Conservation (phyloP, 2,329 filamentous ascomycete genomes). For the Amauroascus verrucosus region DNA sequence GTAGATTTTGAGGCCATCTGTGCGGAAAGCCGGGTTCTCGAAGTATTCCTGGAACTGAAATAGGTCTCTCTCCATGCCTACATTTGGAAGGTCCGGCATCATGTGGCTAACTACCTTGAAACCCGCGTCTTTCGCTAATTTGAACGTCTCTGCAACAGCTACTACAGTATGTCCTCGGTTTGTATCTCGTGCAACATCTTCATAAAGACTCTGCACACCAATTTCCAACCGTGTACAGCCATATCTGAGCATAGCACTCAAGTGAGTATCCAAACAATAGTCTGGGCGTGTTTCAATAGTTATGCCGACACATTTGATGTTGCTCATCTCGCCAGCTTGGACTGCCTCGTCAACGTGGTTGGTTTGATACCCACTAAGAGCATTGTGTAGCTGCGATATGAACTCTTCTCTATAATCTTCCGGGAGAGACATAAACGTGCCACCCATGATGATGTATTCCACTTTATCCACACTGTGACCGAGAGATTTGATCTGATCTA, state of each 20-base stretch:
- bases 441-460: conserved; percentile 99
- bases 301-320: conserved; percentile 94
- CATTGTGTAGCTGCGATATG: conserved; percentile 92
- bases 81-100: conserved; percentile 98
- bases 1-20: conserved; percentile 95
- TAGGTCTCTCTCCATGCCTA: conserved; percentile 94
- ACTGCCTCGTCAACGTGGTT: conserved; percentile 93
- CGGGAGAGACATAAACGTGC: conserved; percentile 94
- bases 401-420: conserved; percentile 86
- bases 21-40: conserved; percentile 88
- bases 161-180: conserved; percentile 95
- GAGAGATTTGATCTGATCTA: conserved; percentile 91
- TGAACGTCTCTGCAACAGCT: conserved; percentile 91
- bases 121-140: conserved; percentile 90
- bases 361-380: conserved; percentile 89
- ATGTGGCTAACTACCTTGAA: conserved; percentile 99
- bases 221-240: conserved; percentile 91
- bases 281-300: conserved; percentile 96
- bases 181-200: conserved; percentile 95
- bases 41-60: conserved; percentile 98
- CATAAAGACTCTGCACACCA: conserved; percentile 92
- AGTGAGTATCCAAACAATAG: conserved; percentile 91
- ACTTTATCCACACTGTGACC: conserved; percentile 98
- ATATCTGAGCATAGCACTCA: conserved; percentile 94
- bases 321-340: conserved; percentile 87